Percentiles rank a stretch among this genome's conserved stretches.
Evolutionary conservation across 2,329 filamentous ascomycete species (phyloP).

Genomic region (Coniochaeta sp.): DNA sequence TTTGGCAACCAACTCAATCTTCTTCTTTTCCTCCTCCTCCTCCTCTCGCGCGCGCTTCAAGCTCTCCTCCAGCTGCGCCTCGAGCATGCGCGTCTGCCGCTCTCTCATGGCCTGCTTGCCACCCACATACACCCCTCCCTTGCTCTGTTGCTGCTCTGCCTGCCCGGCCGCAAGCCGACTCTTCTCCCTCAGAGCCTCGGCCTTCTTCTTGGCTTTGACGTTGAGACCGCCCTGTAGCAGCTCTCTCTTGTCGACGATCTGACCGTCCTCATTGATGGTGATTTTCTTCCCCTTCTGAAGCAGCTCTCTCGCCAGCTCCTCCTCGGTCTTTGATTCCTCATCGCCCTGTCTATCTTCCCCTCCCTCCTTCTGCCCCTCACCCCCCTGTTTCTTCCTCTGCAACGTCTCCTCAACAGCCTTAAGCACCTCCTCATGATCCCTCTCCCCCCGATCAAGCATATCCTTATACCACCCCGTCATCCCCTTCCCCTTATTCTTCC

Average conservation of each 20-base stretch:
- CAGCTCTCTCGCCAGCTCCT: slow-evolving; percentile 59
- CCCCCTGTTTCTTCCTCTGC: slow-evolving; percentile 29
- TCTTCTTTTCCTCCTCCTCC: slow-evolving; percentile 55
- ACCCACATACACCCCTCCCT: slow-evolving; percentile 34
- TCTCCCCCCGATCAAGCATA: slow-evolving; percentile 63
- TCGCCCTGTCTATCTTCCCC: slow-evolving; percentile 31
- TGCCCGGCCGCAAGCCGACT: slow-evolving; percentile 18
- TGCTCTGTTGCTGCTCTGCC: slow-evolving; percentile 19
- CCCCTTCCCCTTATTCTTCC: slow-evolving; percentile 57
- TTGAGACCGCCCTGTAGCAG: slow-evolving; percentile 71
- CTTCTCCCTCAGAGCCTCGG: slow-evolving; percentile 26
- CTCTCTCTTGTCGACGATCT: slow-evolving; percentile 79
- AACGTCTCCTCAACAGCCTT: slow-evolving; percentile 53
- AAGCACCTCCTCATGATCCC: slow-evolving; percentile 60
- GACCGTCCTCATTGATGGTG: slow-evolving; percentile 71
- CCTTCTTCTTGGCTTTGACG: slow-evolving; percentile 55
- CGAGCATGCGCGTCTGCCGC: slow-evolving; percentile 71
- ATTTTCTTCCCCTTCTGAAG: slow-evolving; percentile 55
- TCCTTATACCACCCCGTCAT: slow-evolving; percentile 75
- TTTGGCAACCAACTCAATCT: slow-evolving; percentile 60
- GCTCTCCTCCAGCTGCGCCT: slow-evolving; percentile 65
- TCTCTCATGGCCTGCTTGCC: slow-evolving; percentile 63
- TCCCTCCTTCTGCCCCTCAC: slow-evolving; percentile 13
- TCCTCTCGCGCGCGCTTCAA: slow-evolving; percentile 65
- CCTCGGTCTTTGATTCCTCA: slow-evolving; percentile 29